Evolutionary conservation across 73 alveolate genomes (phyloP), one percentile per base, ranked within the genome.

Genomic region (Tetrahymena borealis): DNA sequence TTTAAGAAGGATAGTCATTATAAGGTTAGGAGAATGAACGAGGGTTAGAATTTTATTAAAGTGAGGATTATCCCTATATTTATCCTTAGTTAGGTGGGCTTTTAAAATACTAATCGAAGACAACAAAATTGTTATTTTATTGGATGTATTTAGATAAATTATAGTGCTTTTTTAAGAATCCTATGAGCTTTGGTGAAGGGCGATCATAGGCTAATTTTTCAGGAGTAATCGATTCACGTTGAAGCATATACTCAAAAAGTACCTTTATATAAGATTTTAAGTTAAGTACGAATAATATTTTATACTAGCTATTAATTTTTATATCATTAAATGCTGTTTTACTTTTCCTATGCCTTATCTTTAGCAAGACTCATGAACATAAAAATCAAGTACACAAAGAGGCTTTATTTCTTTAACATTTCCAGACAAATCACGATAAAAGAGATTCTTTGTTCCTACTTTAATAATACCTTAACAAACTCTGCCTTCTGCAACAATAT

Each of bases 301-400:
- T n/a, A n/a, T n/a, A n/a, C n/a, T n/a, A n/a, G n/a, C n/a, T n/a
- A n/a, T n/a, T n/a, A n/a, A n/a, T n/a, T n/a, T n/a, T n/a, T n/a
- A n/a, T n/a, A n/a, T n/a, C n/a, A n/a, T n/a, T n/a, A n/a, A n/a
- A n/a, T n/a, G n/a, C n/a, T n/a, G n/a, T 0, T 20, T n/a, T 60
- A 60, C 96, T 94, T 98, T 98, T 40, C 99, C 99, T 42, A 94
- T 91, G 15, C 99, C 99, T 38, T 94, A 77, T 91, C 99, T 97
- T 91, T 98, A 96, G 90, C 96, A 94, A 20, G 96, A 94, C 91
- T 98, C 99, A 94, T 96, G 98, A 10, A 98, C 99, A 90, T 98
- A 98, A 94, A 98, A 98, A 93, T 98, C 99, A 39, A 98, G 93
- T 20, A 98, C 99, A 94, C 99, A 98, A 15, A 98, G 91, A 28